A percentile compares a stretch with the other conserved stretches of the same genome.
Evolutionary conservation across 2,329 filamentous ascomycete species (phyloP).

Genomic region (Magnaporthiopsis incrustans): DNA sequence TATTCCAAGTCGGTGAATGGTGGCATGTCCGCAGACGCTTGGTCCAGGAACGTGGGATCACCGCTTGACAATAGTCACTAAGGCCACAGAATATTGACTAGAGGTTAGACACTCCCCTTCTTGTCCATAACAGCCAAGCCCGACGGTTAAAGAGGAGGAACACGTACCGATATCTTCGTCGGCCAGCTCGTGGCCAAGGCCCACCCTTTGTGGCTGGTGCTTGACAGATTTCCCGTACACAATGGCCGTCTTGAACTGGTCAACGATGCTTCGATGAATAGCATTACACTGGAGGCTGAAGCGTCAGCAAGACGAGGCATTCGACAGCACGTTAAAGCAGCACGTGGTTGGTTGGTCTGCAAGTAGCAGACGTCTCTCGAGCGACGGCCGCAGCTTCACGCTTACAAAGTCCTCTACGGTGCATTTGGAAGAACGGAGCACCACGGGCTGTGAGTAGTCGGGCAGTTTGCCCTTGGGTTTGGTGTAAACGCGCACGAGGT

Average conservation of each 20-base stretch:
- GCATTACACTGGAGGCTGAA: constrained; percentile 70
- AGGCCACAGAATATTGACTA: background rate
- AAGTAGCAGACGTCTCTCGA: background rate
- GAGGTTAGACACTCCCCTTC: background rate
- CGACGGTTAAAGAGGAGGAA: background rate
- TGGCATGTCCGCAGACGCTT: background rate
- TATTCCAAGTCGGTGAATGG: background rate
- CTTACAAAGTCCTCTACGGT: constrained; percentile 97
- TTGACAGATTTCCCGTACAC: constrained; percentile 98
- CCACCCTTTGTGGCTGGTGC: constrained; percentile 95
- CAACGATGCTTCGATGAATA: constrained; percentile 92
- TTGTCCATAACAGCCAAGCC: background rate
- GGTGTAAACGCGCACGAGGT: constrained; percentile 86
- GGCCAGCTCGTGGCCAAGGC: constrained; percentile 79
- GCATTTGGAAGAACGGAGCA: constrained; percentile 71
- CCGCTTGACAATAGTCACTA: constrained; percentile 63
- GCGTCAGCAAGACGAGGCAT: background rate
- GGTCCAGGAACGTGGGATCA: constrained; percentile 28
- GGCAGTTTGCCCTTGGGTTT: constrained; percentile 95
- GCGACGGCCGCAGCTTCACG: constrained; percentile 15
- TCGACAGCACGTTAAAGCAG: background rate
- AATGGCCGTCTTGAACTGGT: constrained; percentile 90
- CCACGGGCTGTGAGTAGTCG: constrained; percentile 86
- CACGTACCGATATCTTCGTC: constrained; percentile 93
- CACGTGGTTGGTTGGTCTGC: background rate